Percentiles rank a stretch among this genome's conserved stretches.
Conservation (phyloP, 208 protist genomes). For the Strigomonas galati region DNA sequence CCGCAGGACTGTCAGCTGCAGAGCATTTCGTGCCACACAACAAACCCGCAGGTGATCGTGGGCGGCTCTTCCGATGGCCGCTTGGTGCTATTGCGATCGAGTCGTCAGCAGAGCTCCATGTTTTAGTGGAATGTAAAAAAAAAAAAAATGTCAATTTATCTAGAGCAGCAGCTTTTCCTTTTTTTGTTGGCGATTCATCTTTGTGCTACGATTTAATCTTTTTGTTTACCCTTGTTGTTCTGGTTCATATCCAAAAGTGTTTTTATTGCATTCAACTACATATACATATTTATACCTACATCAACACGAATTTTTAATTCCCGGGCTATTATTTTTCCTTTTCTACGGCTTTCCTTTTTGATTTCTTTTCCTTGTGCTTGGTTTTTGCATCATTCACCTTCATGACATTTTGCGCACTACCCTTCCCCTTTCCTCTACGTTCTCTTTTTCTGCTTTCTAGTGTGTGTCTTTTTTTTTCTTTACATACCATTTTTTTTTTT, state of each 20-base stretch:
- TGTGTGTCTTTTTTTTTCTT: constrained; percentile 10
- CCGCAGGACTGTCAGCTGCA: constrained; percentile 25
- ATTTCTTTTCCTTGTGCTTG: neutral
- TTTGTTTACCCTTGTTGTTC: neutral
- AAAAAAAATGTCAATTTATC: constrained; percentile 8
- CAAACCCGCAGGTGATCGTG: constrained; percentile 64
- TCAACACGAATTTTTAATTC: no score
- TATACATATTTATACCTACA: no score
- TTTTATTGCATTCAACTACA: neutral
- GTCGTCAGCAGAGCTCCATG: constrained; percentile 13
- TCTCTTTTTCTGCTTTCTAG: neutral
- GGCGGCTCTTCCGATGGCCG: constrained; percentile 21
- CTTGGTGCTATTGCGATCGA: constrained; percentile 23
- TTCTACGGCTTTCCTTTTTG: neutral
- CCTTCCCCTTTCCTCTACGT: no score
- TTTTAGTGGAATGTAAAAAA: neutral
- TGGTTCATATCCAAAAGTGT: neutral
- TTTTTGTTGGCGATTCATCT: constrained; percentile 7
- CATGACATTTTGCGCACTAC: no score
- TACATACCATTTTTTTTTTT: neutral
- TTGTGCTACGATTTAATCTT: constrained; percentile 7
- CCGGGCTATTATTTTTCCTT: neutral
- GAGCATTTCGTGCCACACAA: constrained; percentile 53
- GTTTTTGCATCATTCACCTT: no score
- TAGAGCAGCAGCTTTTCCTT: constrained; percentile 6